These are phyloP conservation scores for Pleurotus platypus DNA, from an alignment of 768 basidiomycete species.

Conservation along the genomic window DNA sequence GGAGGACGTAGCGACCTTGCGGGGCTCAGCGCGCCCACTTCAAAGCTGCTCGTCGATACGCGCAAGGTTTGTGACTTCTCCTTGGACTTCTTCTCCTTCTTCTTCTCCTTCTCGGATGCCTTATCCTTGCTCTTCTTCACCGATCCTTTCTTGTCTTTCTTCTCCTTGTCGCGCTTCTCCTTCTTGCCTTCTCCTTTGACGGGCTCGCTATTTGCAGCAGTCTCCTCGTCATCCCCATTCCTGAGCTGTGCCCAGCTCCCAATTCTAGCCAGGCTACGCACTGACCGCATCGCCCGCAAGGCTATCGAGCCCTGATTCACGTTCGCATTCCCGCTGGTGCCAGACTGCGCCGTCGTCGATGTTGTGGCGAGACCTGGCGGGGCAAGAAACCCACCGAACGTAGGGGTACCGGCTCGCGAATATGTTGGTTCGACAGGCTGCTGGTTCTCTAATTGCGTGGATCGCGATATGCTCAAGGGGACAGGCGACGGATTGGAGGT, in stretches of 20 bases:
- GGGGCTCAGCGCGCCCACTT: conserved; percentile 53
- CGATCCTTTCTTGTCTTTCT: conserved; percentile 16
- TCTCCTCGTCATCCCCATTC: conserved; percentile 28
- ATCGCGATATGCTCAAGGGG: conserved; percentile 13
- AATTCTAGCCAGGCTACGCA: conserved; percentile 68
- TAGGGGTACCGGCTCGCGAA: conserved; percentile 34
- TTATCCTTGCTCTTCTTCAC: conserved; percentile 27
- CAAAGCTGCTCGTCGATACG: conserved; percentile 62
- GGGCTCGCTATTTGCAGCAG: neutral
- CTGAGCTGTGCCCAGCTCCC: conserved; percentile 68
- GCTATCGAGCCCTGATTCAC: conserved; percentile 62
- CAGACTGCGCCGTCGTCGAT: conserved; percentile 9
- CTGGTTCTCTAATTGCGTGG: conserved; percentile 13
- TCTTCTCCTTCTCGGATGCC: conserved; percentile 22
- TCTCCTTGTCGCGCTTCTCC: conserved; percentile 20
- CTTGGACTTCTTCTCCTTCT: conserved; percentile 25
- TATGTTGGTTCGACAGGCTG: conserved; percentile 18
- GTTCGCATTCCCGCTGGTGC: conserved; percentile 9
- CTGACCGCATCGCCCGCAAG: conserved; percentile 72
- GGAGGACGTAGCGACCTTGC: conserved; percentile 5
- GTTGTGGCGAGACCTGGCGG: conserved; percentile 15
- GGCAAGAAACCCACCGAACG: conserved; percentile 32
- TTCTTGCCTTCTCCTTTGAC: conserved; percentile 16
- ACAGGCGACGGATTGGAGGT: conserved; percentile 26
- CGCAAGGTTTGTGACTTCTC: conserved; percentile 34